Conservation (phyloP, 495 filamentous ascomycete genomes). For the Trichoderma erinaceum region DNA sequence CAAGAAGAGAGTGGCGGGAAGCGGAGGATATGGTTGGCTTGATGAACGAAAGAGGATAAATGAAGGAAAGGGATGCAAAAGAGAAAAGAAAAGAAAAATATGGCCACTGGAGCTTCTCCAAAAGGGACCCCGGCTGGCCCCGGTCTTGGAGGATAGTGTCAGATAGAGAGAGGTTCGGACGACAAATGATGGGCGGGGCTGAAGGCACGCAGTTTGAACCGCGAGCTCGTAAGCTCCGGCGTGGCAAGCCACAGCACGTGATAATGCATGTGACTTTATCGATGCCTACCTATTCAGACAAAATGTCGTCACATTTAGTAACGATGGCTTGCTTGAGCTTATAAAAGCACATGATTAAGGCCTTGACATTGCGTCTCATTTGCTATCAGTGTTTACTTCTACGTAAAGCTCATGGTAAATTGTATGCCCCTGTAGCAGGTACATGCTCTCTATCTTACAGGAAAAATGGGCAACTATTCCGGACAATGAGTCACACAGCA, state of each 20-base stretch:
- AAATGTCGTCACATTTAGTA: not conserved
- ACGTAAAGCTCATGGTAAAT: too few species aligned
- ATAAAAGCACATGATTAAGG: not conserved
- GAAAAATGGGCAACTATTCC: too few species aligned
- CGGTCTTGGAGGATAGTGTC: not conserved
- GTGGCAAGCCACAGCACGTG: not conserved
- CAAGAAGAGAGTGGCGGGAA: not conserved
- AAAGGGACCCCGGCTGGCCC: slow-evolving; percentile 12
- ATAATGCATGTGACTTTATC: not conserved
- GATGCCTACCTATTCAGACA: not conserved
- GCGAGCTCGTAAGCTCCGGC: not conserved
- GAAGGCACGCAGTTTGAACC: not conserved
- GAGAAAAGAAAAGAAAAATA: not conserved
- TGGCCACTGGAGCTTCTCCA: slow-evolving; percentile 7
- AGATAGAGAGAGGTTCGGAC: not conserved
- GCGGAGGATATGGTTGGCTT: not conserved
- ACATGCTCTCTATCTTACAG: too few species aligned
- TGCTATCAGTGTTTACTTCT: too few species aligned
- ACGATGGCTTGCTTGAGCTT: not conserved
- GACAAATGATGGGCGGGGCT: not conserved
- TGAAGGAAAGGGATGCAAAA: not conserved
- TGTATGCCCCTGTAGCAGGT: too few species aligned
- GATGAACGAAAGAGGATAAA: not conserved
- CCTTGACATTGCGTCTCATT: too few species aligned
- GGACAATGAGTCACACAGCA: too few species aligned